phyloP scores from a whole-genome alignment of 1,284 basidiomycete species.

The Marasmius tenuissimus region DNA sequence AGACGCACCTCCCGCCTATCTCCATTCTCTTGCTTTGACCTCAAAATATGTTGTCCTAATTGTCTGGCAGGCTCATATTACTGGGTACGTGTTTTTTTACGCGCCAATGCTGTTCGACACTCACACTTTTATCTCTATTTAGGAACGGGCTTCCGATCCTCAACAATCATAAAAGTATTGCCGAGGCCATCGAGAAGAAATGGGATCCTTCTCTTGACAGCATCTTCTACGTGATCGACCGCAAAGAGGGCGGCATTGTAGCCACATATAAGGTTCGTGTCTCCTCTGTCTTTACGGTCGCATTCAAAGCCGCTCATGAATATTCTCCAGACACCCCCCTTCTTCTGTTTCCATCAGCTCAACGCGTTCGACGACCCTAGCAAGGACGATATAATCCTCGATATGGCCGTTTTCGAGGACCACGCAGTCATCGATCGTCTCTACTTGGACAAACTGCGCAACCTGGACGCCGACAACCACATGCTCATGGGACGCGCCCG shows the following conservation, averaged over 20 bases:
- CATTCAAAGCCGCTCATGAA: background rate
- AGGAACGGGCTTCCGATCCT: slow-evolving; percentile 21
- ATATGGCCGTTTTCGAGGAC: slow-evolving; percentile 34
- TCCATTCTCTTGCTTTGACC: slow-evolving; percentile 36
- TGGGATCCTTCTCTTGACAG: slow-evolving; percentile 28
- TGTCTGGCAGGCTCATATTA: slow-evolving; percentile 31
- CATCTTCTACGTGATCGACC: slow-evolving; percentile 37
- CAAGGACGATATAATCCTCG: slow-evolving; percentile 32
- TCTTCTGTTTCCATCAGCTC: slow-evolving; percentile 37
- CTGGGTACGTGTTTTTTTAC: slow-evolving; percentile 11
- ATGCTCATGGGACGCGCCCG: slow-evolving; percentile 14
- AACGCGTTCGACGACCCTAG: slow-evolving; percentile 36
- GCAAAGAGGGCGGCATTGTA: slow-evolving; percentile 32
- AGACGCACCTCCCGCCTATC: slow-evolving; percentile 35
- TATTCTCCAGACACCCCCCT: slow-evolving; percentile 27
- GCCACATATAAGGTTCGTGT: slow-evolving; percentile 28
- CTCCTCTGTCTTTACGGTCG: background rate
- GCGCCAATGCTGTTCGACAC: background rate
- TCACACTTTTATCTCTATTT: background rate
- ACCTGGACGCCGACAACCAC: background rate
- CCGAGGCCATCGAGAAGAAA: slow-evolving; percentile 28
- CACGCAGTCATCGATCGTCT: slow-evolving; percentile 27
- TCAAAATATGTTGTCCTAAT: slow-evolving; percentile 33
- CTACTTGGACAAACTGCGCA: slow-evolving; percentile 25
- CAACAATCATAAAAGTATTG: slow-evolving; percentile 23